Evolutionary conservation across 2,329 filamentous ascomycete species (phyloP).

Genomic region (Pestalotiopsis sp.): DNA sequence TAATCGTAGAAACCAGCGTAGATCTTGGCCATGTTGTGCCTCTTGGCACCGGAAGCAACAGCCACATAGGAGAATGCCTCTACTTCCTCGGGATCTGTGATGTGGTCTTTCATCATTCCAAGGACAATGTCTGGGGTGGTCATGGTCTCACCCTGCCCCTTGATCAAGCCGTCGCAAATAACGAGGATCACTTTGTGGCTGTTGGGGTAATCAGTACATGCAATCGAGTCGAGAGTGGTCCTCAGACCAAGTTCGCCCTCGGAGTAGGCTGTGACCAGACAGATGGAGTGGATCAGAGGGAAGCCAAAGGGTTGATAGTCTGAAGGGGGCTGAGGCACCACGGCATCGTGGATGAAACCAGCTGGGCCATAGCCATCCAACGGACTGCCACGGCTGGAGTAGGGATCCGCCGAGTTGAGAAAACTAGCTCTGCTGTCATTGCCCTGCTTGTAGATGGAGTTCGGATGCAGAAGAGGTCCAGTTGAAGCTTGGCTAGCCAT

Average conservation of each 20-base stretch:
- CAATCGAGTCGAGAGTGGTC: conserved; percentile 92
- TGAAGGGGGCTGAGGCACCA: conserved; percentile 92
- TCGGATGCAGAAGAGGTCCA: conserved; percentile 69
- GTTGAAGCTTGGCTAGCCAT: conserved; percentile 89
- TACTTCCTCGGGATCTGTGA: conserved; percentile 77
- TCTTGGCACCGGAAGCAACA: conserved; percentile 90
- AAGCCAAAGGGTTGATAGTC: conserved; percentile 98
- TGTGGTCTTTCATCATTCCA: conserved; percentile 92
- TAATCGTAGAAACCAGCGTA: conserved; percentile 99
- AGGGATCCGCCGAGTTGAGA: conserved; percentile 58
- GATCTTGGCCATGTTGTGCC: conserved; percentile 99
- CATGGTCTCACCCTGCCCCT: conserved; percentile 83
- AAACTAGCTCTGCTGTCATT: conserved; percentile 67
- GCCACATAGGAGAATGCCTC: conserved; percentile 93
- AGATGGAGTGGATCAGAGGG: conserved; percentile 89
- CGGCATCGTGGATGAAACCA: conserved; percentile 94
- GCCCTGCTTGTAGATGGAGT: conserved; percentile 68
- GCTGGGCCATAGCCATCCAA: conserved; percentile 76
- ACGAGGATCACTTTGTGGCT: conserved; percentile 97
- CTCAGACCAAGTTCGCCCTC: conserved; percentile 91
- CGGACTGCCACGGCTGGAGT: conserved; percentile 51
- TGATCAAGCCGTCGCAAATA: conserved; percentile 96
- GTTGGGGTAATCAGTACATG: conserved; percentile 97
- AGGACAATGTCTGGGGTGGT: conserved; percentile 90
- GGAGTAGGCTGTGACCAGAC: conserved; percentile 94